A percentile compares a stretch with the other conserved stretches of the same genome.
Conservation (phyloP, 768 basidiomycete genomes). For the Mycena chlorophos region DNA sequence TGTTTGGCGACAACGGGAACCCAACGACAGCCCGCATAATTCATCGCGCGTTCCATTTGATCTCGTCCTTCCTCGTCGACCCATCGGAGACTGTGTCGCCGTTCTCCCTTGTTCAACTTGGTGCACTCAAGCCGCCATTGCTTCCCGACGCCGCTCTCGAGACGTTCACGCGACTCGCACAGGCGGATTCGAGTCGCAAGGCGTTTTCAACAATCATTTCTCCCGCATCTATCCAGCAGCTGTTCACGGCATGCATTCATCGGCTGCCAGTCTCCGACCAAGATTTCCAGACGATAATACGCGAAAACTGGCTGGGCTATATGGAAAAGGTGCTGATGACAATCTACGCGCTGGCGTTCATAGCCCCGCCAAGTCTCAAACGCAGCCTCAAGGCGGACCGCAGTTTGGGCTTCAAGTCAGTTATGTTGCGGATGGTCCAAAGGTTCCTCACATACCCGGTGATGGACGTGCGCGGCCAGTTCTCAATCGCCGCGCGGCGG, state of each 20-base stretch:
- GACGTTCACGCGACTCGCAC: constrained; percentile 76
- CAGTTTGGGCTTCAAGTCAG: constrained; percentile 62
- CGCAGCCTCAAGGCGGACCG: constrained; percentile 64
- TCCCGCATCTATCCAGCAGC: constrained; percentile 51
- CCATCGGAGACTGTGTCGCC: constrained; percentile 66
- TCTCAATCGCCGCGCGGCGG: constrained; percentile 58
- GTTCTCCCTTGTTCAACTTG: constrained; percentile 52
- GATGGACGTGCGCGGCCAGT: constrained; percentile 53
- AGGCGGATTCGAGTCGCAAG: constrained; percentile 76
- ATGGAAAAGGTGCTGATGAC: constrained; percentile 77
- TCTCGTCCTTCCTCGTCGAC: constrained; percentile 77
- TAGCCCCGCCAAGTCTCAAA: constrained; percentile 77
- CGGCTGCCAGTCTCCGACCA: constrained; percentile 78
- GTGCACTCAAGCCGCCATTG: constrained; percentile 52
- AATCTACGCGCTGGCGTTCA: constrained; percentile 85
- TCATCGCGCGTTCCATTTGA: constrained; percentile 59
- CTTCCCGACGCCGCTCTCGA: constrained; percentile 80
- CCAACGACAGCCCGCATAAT: constrained; percentile 49
- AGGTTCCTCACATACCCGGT: constrained; percentile 54
- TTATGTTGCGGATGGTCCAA: constrained; percentile 73
- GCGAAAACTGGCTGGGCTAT: constrained; percentile 74
- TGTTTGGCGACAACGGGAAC: constrained; percentile 18
- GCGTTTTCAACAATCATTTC: constrained; percentile 65
- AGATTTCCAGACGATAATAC: constrained; percentile 67
- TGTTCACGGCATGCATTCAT: constrained; percentile 74